phyloP scores from a whole-genome alignment of 2,329 filamentous ascomycete genomes.

The Aspergillus hortae region DNA sequence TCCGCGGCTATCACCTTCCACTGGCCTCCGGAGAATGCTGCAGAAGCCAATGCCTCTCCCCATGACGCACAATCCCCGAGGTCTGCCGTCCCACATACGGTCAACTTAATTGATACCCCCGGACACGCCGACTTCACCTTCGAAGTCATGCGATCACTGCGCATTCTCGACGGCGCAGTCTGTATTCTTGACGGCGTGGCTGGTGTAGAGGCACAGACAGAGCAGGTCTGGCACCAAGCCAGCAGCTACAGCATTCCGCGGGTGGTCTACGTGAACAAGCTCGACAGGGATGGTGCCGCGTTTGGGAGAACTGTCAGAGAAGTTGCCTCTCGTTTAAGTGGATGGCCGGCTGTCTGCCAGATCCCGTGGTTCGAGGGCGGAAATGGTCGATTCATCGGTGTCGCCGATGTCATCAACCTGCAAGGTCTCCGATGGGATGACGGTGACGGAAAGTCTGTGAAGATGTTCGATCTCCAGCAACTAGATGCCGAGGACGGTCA shows the following conservation, averaged over 20 bases:
- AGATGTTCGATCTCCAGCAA: conserved; percentile 55
- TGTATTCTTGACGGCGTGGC: conserved; percentile 90
- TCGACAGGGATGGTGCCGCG: conserved; percentile 75
- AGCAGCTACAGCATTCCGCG: conserved; percentile 80
- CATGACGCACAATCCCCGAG: conserved; percentile 38
- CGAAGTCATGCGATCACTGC: conserved; percentile 85
- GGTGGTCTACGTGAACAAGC: conserved; percentile 78
- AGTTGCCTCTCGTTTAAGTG: conserved; percentile 72
- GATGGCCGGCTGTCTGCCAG: conserved; percentile 88
- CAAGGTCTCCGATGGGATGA: conserved; percentile 71
- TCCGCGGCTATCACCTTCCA: conserved; percentile 93
- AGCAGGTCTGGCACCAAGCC: conserved; percentile 92
- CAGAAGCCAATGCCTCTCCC: conserved; percentile 12
- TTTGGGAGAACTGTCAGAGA: conserved; percentile 85
- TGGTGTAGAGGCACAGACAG: conserved; percentile 93
- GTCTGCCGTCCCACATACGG: conserved; percentile 60
- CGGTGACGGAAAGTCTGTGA: conserved; percentile 62
- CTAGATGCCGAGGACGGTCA: conserved; percentile 47
- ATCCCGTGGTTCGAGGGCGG: conserved; percentile 85
- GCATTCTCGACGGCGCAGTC: conserved; percentile 84
- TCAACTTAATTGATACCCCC: conserved; percentile 93
- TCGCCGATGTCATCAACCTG: conserved; percentile 77
- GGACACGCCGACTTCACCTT: conserved; percentile 98
- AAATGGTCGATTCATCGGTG: conserved; percentile 72
- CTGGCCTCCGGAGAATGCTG: conserved; percentile 64